Evolutionary conservation across 2,329 filamentous ascomycete species (phyloP).

Genomic region (Dactylellina drechsleri): DNA sequence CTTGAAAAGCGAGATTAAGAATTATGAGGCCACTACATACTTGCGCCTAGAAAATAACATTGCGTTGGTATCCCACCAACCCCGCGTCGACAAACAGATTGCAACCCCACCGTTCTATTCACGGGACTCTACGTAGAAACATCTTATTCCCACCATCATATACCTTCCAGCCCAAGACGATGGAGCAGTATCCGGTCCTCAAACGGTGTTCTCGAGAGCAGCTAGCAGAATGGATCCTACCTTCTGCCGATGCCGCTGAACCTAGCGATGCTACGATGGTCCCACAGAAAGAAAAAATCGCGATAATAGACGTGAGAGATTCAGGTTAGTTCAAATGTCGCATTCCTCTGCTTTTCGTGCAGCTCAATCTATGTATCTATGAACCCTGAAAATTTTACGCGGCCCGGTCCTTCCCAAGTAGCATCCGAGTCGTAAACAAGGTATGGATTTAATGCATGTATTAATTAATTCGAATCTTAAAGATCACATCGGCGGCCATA

Average conservation of each 20-base stretch:
- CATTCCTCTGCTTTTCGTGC: neutral
- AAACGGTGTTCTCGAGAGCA: slow-evolving; percentile 25
- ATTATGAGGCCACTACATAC: too few relatives aligned
- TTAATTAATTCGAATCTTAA: neutral
- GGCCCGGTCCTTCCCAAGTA: too few relatives aligned
- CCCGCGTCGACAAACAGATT: too few relatives aligned
- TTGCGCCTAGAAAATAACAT: too few relatives aligned
- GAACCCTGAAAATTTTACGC: neutral
- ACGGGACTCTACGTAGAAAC: too few relatives aligned
- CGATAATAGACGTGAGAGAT: slow-evolving; percentile 89
- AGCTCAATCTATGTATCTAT: neutral
- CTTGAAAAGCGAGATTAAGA: too few relatives aligned
- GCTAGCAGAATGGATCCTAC: slow-evolving; percentile 27
- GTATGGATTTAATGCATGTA: neutral
- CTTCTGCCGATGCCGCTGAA: neutral
- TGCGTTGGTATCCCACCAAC: too few relatives aligned
- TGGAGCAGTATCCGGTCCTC: slow-evolving; percentile 1
- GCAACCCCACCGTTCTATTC: too few relatives aligned
- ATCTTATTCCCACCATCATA: too few relatives aligned
- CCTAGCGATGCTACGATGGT: neutral
- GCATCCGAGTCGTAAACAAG: too few relatives aligned
- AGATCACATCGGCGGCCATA: slow-evolving; percentile 68
- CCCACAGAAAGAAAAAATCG: slow-evolving; percentile 63
- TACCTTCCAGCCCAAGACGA: neutral
- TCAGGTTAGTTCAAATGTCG: slow-evolving; percentile 67